Evolutionary conservation across 306 rosid genomes (phyloP).

Genomic region (Rosa lucieae): DNA sequence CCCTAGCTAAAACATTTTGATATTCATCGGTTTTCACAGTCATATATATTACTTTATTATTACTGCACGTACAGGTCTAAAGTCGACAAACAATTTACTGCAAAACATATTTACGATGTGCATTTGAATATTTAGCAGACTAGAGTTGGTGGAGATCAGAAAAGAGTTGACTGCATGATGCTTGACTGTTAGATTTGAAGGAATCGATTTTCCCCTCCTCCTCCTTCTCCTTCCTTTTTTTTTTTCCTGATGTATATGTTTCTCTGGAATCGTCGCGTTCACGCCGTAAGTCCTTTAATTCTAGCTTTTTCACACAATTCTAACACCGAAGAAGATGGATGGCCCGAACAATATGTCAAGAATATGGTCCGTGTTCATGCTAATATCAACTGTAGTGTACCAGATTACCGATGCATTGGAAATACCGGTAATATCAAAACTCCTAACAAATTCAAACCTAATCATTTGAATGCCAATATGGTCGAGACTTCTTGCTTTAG

Average conservation of each 20-base stretch:
- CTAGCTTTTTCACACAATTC: background rate
- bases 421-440: background rate
- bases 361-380: background rate
- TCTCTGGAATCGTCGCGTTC: background rate
- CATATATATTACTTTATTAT: background rate
- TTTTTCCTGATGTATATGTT: background rate
- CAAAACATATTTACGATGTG: background rate
- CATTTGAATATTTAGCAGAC: background rate
- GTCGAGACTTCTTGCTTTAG: background rate
- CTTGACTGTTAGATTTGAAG: conserved; percentile 5
- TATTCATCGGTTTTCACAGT: conserved; percentile 8
- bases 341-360: background rate
- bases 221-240: too few relatives aligned
- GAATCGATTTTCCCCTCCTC: background rate
- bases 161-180: background rate
- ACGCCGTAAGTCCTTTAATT: background rate
- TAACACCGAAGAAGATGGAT: background rate
- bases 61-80: background rate
- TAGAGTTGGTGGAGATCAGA: background rate
- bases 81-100: background rate
- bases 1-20: background rate
- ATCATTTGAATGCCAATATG: too few relatives aligned
- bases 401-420: too few relatives aligned
- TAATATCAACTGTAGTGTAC: too few relatives aligned
- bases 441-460: background rate